phyloP scores from a whole-genome alignment of 345 rosid genomes.

The Euphorbia lathyris region DNA sequence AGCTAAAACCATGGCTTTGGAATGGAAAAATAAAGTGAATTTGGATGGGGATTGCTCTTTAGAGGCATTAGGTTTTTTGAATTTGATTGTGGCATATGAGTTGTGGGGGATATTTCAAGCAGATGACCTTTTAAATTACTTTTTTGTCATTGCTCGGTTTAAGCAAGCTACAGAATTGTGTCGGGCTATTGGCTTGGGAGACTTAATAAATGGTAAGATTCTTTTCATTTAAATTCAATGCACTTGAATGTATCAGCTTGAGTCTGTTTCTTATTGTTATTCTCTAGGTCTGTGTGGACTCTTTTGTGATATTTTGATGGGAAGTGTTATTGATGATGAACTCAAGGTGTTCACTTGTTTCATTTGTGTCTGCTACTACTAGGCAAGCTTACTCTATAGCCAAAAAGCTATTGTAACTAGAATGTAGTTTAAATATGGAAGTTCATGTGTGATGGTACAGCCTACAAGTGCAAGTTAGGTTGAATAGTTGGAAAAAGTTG shows the following conservation, averaged over 20 bases:
- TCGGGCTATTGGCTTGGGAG: conserved; percentile 49
- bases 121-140: conserved; percentile 43
- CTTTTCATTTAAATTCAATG: conserved; percentile 10
- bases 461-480: too few relatives aligned
- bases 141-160: conserved; percentile 35
- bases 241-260: neutral
- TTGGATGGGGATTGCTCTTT: conserved; percentile 25
- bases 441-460: neutral
- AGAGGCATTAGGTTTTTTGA: conserved; percentile 47
- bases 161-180: conserved; percentile 42
- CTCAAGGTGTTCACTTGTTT: neutral
- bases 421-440: too few relatives aligned
- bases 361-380: neutral
- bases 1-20: conserved; percentile 56
- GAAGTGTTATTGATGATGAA: neutral
- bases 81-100: conserved; percentile 50
- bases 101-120: conserved; percentile 40
- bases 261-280: neutral
- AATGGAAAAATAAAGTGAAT: conserved; percentile 49
- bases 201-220: conserved; percentile 39
- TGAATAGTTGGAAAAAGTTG: too few relatives aligned
- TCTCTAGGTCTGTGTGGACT: neutral
- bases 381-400: neutral
- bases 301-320: neutral
- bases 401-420: too few relatives aligned